Conservation (phyloP, 208 protist species). For the Trypanosoma cruzi region DNA sequence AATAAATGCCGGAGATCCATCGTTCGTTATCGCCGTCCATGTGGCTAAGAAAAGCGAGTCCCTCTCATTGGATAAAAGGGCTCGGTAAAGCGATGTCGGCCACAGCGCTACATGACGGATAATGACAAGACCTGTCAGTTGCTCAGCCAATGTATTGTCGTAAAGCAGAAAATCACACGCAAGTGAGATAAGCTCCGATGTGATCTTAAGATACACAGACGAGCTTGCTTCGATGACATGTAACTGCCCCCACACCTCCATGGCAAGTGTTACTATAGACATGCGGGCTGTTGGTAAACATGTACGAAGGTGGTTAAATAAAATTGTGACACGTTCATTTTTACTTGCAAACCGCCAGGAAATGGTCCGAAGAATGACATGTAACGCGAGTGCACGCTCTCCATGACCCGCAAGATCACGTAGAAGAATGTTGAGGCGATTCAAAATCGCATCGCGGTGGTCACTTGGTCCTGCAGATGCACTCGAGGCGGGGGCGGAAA, state of each 20-base stretch:
- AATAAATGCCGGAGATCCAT: constrained; percentile 26
- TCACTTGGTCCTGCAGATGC: constrained; percentile 1
- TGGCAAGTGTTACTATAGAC: constrained; percentile 60
- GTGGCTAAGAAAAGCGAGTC: constrained; percentile 53
- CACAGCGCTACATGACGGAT: constrained; percentile 58
- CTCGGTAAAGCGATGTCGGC: constrained; percentile 42
- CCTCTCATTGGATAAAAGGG: constrained; percentile 42
- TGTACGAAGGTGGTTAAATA: constrained; percentile 63
- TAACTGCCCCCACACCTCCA: constrained; percentile 70
- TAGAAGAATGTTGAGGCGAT: constrained; percentile 37
- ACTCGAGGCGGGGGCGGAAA: background rate
- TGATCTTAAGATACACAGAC: constrained; percentile 51
- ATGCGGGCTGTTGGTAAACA: constrained; percentile 55
- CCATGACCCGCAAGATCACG: constrained; percentile 50
- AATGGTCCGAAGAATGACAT: constrained; percentile 61
- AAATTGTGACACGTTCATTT: constrained; percentile 57
- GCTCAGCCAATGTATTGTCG: constrained; percentile 46
- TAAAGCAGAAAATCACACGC: constrained; percentile 49
- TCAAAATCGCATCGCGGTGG: constrained; percentile 28
- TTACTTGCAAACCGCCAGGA: constrained; percentile 45
- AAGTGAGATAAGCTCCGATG: constrained; percentile 49
- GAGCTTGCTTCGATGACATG: constrained; percentile 50
- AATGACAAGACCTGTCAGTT: constrained; percentile 58
- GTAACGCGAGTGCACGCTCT: constrained; percentile 58
- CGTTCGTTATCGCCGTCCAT: constrained; percentile 42